These are phyloP conservation scores for Scopulariopsis brevicaulis DNA, from an alignment of 2,329 filamentous ascomycete species.

Conservation along the genomic window DNA sequence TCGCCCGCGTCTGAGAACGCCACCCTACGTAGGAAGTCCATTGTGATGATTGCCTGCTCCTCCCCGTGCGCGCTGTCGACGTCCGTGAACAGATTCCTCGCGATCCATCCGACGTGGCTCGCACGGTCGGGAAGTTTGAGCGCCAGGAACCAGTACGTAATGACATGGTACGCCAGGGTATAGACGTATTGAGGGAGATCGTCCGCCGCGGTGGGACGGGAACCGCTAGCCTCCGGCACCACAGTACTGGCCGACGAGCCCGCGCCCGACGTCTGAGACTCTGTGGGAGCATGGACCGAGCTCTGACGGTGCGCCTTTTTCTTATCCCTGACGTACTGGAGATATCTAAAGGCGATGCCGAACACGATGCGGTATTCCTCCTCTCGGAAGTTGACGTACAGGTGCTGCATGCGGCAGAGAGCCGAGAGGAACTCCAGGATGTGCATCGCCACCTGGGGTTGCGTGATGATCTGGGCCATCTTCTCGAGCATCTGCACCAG, in stretches of 20 bases:
- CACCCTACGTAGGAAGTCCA: constrained; percentile 89
- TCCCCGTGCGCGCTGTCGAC: constrained; percentile 61
- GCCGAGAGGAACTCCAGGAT: constrained; percentile 93
- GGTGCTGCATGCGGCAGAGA: constrained; percentile 69
- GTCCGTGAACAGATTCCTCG: constrained; percentile 74
- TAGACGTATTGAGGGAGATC: constrained; percentile 91
- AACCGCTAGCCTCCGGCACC: neutral
- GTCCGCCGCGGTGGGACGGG: constrained; percentile 32
- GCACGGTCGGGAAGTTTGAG: constrained; percentile 75
- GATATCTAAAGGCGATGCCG: constrained; percentile 85
- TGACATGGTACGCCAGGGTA: constrained; percentile 85
- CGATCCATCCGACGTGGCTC: constrained; percentile 82
- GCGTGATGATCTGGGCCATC: constrained; percentile 94
- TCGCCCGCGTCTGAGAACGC: constrained; percentile 80
- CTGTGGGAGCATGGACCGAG: constrained; percentile 6
- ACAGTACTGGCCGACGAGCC: neutral
- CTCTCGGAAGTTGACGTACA: constrained; percentile 81
- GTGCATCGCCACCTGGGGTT: constrained; percentile 82
- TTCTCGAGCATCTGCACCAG: constrained; percentile 79
- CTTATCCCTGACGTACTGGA: constrained; percentile 75
- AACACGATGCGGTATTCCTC: constrained; percentile 93
- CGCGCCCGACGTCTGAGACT: neutral
- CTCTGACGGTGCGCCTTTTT: constrained; percentile 35
- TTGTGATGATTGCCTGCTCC: constrained; percentile 85
- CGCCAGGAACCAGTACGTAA: constrained; percentile 94